Base-by-base conservation (phyloP, 306 rosid species). In the Rubus idaeus region DNA sequence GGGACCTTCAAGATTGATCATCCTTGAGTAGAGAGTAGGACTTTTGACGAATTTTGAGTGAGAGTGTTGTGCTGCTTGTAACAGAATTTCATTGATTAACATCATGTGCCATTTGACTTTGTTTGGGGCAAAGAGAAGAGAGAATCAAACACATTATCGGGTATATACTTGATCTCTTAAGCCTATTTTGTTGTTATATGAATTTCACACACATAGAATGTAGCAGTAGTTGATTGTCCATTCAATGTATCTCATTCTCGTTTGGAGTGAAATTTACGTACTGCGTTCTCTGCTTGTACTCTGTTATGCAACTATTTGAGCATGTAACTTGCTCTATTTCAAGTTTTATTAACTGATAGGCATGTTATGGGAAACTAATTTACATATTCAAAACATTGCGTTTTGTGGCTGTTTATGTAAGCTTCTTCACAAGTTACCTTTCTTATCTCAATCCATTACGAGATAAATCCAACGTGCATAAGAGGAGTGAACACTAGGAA, bases 1-100 rank as follows among this genome's bases (percentile, higher is more conserved):
- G 42, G 23, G 62, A 75, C 64, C 12, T 62, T 85, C 74, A 70
- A 26, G 20, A 79, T 35, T 49, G 72, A 7, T 63, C 45, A 35
- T 63, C 14, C 40, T 69, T 82, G 37, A 45, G 39, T 60, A 30
- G 35, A 30, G 35, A 30, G 35, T 30, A 75, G 77, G 89, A 60
- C 44, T 78, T 84, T 81, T 67, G 55, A 42, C 74, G 58, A 76
- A 56, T 70, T 83, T 76, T 78, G 73, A 78, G 63, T 46, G 81
- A 56, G 78, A 82, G 74, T 72, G 76, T 61, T 87, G 80, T 70
- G 86, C 78, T 60, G 58, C 63, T 75, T 79, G 77, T 75, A 80
- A 77, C 75, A 11, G 49, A 66, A 77, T 47, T 81, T 84, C 80
- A 71, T 53, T 71, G 77, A 70, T 17, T 74, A 30, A 60, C 35